phyloP scores from a whole-genome alignment of 1,139 yeast genomes.

The Blastobotrys buckinghamii region DNA sequence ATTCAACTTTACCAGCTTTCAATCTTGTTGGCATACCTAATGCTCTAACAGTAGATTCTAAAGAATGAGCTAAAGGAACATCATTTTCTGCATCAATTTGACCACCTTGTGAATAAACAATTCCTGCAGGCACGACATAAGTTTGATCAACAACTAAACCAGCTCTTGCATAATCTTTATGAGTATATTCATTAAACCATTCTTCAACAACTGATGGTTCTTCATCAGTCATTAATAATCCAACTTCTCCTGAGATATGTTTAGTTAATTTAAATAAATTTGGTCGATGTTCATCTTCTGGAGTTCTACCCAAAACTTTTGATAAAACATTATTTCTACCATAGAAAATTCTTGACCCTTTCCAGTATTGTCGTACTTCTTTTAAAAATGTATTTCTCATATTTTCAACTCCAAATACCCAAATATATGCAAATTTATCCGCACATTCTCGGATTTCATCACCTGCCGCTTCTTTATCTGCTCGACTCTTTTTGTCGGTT shows the following conservation, averaged over 20 bases:
- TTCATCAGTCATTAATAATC: conserved; percentile 84
- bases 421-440: conserved; percentile 69
- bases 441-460: conserved; percentile 82
- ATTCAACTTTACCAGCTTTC: conserved; percentile 77
- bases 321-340: conserved; percentile 93
- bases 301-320: conserved; percentile 81
- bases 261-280: conserved; percentile 66
- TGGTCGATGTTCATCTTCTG: conserved; percentile 86
- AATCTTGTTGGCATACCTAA: conserved; percentile 88
- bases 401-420: conserved; percentile 84
- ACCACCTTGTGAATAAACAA: conserved; percentile 93
- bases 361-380: conserved; percentile 89
- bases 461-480: conserved; percentile 83
- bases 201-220: conserved; percentile 75
- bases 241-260: conserved; percentile 65
- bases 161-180: conserved; percentile 84
- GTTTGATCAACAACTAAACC: conserved; percentile 78
- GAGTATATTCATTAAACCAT: conserved; percentile 72
- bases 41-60: conserved; percentile 88
- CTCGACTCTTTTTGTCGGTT: conserved; percentile 92
- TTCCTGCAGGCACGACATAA: conserved; percentile 82
- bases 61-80: conserved; percentile 92
- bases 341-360: conserved; percentile 76
- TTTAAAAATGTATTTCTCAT: conserved; percentile 95
- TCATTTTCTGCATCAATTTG: conserved; percentile 86